Base-by-base conservation (phyloP, 495 filamentous ascomycete genomes). In the Bombardia bombarda region DNA sequence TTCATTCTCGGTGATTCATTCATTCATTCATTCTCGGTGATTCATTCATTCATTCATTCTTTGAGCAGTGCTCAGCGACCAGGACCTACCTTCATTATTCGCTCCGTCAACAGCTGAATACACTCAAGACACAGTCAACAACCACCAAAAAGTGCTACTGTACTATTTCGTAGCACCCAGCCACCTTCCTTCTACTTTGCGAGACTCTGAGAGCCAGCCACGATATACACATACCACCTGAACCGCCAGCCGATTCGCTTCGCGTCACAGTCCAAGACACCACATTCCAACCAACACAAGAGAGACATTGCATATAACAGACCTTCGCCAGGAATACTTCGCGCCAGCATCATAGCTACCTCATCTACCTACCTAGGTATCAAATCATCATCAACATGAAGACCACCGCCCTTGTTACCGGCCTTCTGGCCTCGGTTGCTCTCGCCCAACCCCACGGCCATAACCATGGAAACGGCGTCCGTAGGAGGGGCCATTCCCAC, bases 401-500 rank as follows among this genome's bases (percentile, higher is more conserved):
- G 63, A 62, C 71, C 14, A 40, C 61, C 40, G 56, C 62, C 7
- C 36, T 74, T 43, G 50, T 63, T 26, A 50, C 53, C 36, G 58
- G 65, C 50, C 32, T 71, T 24, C 49, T 76, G 60, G 67, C 66
- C 45, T 60, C 69, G 13, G 47, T 62, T 30, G 62, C 63, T 46
- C 46, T 62, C 37, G 70, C 69, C 19, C 68, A 67, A 38, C 57
- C 56, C 33, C 69, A 72, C 45, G 51, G 60, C 22, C 65, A 64
- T 38, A 49, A 61, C 45, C 58, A 56, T 33, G 60, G 58, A 45
- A 65, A 74, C 30, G 28, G 14, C 3, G 33, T 20, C 18, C 17
- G 28, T 49, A 72, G 68, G 26, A 65, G 65, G 36, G 54, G 53
- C 31, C 69, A 71, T 46, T 49, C 55, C 21, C 63, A 64, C 38